Base-by-base conservation (phyloP, 2,329 filamentous ascomycete species). In the Penicillium sp. region DNA sequence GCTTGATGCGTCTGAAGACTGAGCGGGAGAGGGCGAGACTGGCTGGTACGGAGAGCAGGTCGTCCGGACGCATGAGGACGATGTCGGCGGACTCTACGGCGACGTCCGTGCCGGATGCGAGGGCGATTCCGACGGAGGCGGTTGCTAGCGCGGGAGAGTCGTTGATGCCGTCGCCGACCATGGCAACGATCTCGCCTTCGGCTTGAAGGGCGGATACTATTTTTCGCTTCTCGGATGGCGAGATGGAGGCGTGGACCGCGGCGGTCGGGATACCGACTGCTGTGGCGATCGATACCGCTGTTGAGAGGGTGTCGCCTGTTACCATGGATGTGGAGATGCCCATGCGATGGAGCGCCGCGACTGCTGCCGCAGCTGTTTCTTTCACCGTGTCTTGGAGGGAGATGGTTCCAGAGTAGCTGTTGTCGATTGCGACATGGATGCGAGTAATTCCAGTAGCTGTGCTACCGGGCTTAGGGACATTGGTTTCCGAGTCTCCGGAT, bases 91-190 rank as follows among this genome's bases (percentile, higher is more conserved):
- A 93, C 73, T 97, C 93, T 83, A 99, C 95, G 41, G 93, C 93
- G 1, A 99, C 92, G 66, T 97, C 93, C 0, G 93, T 97, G 49
- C 93, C 93, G 7, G 86, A 90, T 4, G 89, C 81, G 71, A 99
- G 89, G 50, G 91, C 91, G 59, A 99, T 95, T 56, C 93, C 93
- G 25, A 97, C 84, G 60, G 95, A 85, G 10, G 93, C 91, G 0
- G 90, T 95, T 0, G 90, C 93, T 10, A 99, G 82, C 0, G 93
- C 93, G 0, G 93, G 93, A 0, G 90, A 95, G 74, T 99, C 93
- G 71, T 99, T 99, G 79, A 99, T 96, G 35, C 93, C 93, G 69
- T 99, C 93, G 44, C 93, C 91, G 12, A 97, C 91, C 93, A 99
- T 99, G 59, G 89, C 93, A 22, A 97, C 89, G 41, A 87, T 77